phyloP scores from a whole-genome alignment of 345 rosid genomes.

The Jatropha curcas region DNA sequence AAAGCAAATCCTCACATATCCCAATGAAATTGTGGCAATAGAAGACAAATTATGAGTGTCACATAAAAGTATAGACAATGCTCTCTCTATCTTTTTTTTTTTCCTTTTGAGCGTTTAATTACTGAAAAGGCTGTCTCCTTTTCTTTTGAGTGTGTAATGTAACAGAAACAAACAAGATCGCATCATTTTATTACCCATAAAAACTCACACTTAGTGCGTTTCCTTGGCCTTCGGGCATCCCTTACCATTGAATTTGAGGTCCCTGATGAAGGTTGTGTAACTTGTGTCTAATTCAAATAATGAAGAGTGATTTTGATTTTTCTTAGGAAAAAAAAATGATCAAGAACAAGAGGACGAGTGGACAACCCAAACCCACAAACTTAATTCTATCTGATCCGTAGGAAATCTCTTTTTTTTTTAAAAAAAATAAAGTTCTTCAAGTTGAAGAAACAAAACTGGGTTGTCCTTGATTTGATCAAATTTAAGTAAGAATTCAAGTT shows the following conservation, averaged over 20 bases:
- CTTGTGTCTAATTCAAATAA: conserved; percentile 16
- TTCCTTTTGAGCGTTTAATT: no score
- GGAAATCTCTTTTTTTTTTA: not conserved
- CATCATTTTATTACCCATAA: not conserved
- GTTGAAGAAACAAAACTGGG: conserved; percentile 19
- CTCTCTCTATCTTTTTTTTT: not conserved
- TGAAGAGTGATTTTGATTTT: conserved; percentile 20
- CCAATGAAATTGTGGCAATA: conserved; percentile 26
- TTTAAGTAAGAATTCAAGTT: not conserved
- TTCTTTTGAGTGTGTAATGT: not conserved
- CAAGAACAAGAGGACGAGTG: not conserved
- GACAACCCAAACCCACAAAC: not conserved
- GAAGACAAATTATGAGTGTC: conserved; percentile 32
- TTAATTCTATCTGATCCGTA: not conserved
- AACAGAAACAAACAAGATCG: not conserved
- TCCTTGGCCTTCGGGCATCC: conserved; percentile 19
- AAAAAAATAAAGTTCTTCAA: conserved; percentile 17
- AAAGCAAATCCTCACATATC: conserved; percentile 18
- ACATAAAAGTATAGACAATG: conserved; percentile 25
- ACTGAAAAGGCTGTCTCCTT: no score
- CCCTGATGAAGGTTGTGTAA: conserved; percentile 9
- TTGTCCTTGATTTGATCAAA: conserved; percentile 11
- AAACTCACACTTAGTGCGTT: conserved; percentile 29
- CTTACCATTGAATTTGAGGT: conserved; percentile 18
- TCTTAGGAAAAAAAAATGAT: not conserved